phyloP scores from a whole-genome alignment of 257 asterid species.

The Cinchona pubescens region DNA sequence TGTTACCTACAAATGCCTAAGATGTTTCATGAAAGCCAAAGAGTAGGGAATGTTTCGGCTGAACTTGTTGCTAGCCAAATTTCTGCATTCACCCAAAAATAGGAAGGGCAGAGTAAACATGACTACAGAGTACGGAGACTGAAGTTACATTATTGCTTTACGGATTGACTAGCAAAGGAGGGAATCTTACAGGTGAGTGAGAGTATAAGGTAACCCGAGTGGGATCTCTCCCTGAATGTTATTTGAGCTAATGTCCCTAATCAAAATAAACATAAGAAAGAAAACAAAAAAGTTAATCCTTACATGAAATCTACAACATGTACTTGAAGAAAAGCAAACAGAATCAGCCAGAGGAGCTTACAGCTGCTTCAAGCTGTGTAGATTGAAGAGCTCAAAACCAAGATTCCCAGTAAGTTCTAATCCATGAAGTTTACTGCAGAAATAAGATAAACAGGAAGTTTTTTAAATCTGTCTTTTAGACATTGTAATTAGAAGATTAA shows the following conservation, averaged over 20 bases:
- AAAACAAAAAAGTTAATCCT: constrained; percentile 6
- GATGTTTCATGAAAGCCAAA: constrained; percentile 55
- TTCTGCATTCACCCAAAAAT: constrained; percentile 43
- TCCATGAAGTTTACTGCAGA: constrained; percentile 65
- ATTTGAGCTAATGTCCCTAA: constrained; percentile 81
- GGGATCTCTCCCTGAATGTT: constrained; percentile 66
- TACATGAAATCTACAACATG: neutral
- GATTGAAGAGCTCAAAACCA: constrained; percentile 56
- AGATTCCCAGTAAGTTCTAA: constrained; percentile 61
- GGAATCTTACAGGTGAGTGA: constrained; percentile 66
- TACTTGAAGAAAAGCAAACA: constrained; percentile 5
- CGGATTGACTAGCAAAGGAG: constrained; percentile 12
- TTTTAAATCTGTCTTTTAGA: neutral
- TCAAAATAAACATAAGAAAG: constrained; percentile 17
- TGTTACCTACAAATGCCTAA: constrained; percentile 67
- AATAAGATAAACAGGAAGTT: neutral
- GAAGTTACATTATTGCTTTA: constrained; percentile 1
- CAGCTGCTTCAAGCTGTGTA: constrained; percentile 68
- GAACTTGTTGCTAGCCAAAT: constrained; percentile 68
- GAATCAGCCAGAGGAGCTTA: constrained; percentile 25
- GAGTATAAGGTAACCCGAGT: constrained; percentile 56
- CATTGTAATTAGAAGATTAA: neutral
- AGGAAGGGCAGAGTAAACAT: neutral
- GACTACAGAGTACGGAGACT: constrained; percentile 5
- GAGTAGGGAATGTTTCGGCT: constrained; percentile 61